A percentile compares a stretch with the other conserved stretches of the same genome.
Conservation (phyloP, 352 stramenopile species). For the Chrysophaeum taylorii region DNA sequence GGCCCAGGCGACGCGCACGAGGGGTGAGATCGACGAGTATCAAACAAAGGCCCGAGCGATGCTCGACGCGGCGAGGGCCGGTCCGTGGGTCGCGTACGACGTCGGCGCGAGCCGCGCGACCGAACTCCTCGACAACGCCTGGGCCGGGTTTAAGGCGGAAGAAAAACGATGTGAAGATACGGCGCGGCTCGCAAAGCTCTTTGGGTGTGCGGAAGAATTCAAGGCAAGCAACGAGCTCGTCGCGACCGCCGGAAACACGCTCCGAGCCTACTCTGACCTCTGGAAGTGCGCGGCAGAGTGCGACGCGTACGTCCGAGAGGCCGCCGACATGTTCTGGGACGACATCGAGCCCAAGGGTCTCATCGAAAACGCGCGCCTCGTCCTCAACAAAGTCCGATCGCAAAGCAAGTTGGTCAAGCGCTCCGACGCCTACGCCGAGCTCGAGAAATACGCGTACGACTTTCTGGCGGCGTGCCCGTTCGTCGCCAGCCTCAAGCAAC, state of each 20-base stretch:
- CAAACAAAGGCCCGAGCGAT: conserved; percentile 53
- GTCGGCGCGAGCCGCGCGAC: conserved; percentile 9
- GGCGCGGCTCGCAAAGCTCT: conserved; percentile 31
- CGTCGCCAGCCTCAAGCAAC: conserved; percentile 12
- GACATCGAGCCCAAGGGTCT: conserved; percentile 26
- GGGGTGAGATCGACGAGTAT: conserved; percentile 69
- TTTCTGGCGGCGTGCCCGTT: conserved; percentile 25
- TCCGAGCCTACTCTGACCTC: conserved; percentile 20
- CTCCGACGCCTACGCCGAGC: conserved; percentile 26
- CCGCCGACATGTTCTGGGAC: conserved; percentile 20
- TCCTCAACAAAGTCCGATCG: conserved; percentile 39
- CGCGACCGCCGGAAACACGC: conserved; percentile 9
- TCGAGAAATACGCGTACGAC: conserved; percentile 6
- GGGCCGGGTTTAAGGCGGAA: conserved; percentile 15
- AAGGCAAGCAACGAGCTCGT: conserved; percentile 15
- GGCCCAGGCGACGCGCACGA: conserved; percentile 44
- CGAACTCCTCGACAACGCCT: conserved; percentile 13
- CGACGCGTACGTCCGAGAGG: conserved; percentile 21
- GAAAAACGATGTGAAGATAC: conserved; percentile 16
- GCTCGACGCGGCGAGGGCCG: conserved; percentile 19
- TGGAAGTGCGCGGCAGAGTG: conserved; percentile 24
- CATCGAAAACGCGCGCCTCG: conserved; percentile 22
- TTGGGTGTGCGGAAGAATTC: conserved; percentile 27
- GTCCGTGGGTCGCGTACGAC: conserved; percentile 11
- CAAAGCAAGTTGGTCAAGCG: conserved; percentile 67